A percentile compares a stretch with the other conserved stretches of the same genome.
These are phyloP conservation scores for Cordyceps tenuipes DNA, from an alignment of 2,329 filamentous ascomycete species.

Conservation along the genomic window DNA sequence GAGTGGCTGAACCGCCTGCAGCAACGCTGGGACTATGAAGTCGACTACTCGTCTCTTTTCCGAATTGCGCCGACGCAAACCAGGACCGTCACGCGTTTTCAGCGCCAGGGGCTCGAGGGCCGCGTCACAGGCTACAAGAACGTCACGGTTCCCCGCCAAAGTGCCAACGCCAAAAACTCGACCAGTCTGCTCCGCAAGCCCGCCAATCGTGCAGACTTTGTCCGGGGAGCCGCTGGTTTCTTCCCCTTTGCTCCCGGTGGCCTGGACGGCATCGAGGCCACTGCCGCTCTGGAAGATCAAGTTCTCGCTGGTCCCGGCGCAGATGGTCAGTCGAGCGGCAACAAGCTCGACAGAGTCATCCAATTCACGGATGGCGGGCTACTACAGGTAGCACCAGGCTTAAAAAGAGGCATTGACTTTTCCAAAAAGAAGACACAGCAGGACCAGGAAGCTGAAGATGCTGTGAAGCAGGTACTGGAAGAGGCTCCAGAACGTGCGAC, in stretches of 20 bases:
- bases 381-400: slow-evolving; percentile 73
- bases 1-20: slow-evolving; percentile 87
- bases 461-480: slow-evolving; percentile 57
- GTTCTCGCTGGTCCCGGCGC: slow-evolving; percentile 44
- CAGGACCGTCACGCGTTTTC: slow-evolving; percentile 88
- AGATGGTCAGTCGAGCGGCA: slow-evolving; percentile 36
- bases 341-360: slow-evolving; percentile 74
- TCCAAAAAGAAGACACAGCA: slow-evolving; percentile 46
- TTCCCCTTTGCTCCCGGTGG: slow-evolving; percentile 92
- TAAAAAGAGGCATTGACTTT: slow-evolving; percentile 70
- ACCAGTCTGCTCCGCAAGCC: slow-evolving; percentile 83
- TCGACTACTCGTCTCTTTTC: slow-evolving; percentile 77
- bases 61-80: slow-evolving; percentile 84
- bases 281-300: slow-evolving; percentile 76
- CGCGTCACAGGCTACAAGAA: slow-evolving; percentile 90
- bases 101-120: slow-evolving; percentile 83
- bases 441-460: slow-evolving; percentile 55
- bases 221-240: slow-evolving; percentile 85
- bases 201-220: slow-evolving; percentile 79
- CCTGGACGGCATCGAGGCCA: slow-evolving; percentile 75
- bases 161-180: slow-evolving; percentile 88
- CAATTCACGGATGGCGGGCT: slow-evolving; percentile 72
- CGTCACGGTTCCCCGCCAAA: slow-evolving; percentile 82
- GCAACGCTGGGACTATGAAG: slow-evolving; percentile 76
- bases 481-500: slow-evolving; percentile 38